Evolutionary conservation across 495 filamentous ascomycete species (phyloP).

Genomic region (Cladorrhinum samala): DNA sequence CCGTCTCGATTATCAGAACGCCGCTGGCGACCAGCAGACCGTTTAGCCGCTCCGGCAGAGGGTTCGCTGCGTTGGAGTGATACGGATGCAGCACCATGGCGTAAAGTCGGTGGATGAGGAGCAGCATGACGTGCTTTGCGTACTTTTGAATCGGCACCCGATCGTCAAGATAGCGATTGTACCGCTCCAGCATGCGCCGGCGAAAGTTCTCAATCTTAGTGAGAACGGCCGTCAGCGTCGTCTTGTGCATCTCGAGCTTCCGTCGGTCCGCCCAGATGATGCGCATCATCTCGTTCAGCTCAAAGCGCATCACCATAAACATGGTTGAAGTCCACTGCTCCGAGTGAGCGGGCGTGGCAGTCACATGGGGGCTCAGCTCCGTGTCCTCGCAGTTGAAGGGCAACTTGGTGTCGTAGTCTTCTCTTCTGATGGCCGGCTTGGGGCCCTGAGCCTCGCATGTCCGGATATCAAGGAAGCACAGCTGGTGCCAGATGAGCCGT

Average conservation of each 20-base stretch:
- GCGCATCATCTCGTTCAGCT: conserved; percentile 68
- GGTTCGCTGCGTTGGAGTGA: conserved; percentile 49
- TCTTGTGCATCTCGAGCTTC: conserved; percentile 54
- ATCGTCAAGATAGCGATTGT: conserved; percentile 52
- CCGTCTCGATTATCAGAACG: conserved; percentile 51
- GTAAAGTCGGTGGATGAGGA: conserved; percentile 56
- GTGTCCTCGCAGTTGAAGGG: conserved; percentile 62
- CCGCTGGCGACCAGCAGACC: conserved; percentile 46
- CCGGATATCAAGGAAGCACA: conserved; percentile 69
- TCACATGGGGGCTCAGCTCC: conserved; percentile 39
- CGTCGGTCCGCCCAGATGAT: conserved; percentile 56
- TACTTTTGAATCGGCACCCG: conserved; percentile 51
- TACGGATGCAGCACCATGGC: conserved; percentile 62
- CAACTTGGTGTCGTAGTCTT: conserved; percentile 65
- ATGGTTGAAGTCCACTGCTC: conserved; percentile 63
- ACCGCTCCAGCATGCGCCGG: conserved; percentile 51
- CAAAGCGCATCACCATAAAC: conserved; percentile 58
- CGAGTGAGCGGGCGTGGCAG: conserved; percentile 33
- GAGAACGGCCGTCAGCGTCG: conserved; percentile 49
- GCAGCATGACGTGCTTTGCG: conserved; percentile 52
- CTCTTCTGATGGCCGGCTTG: conserved; percentile 55
- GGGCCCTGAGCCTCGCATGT: conserved; percentile 73
- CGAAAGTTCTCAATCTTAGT: conserved; percentile 58
- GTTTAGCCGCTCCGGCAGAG: conserved; percentile 40
- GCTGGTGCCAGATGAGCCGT: conserved; percentile 68